These are phyloP conservation scores for Fusarium musae DNA, from an alignment of 2,329 filamentous ascomycete genomes.

Conservation along the genomic window DNA sequence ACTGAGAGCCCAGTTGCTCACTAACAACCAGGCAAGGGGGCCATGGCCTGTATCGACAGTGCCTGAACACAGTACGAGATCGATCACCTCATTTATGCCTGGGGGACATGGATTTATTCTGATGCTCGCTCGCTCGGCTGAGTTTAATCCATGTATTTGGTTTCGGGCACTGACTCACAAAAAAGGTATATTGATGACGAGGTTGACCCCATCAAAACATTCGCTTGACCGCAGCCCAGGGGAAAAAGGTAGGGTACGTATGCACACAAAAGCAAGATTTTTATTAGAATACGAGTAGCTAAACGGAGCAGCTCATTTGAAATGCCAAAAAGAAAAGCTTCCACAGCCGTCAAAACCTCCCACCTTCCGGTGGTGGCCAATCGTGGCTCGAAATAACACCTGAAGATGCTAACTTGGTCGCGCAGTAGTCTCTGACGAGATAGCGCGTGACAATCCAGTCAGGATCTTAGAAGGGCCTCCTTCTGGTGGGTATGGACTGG, in stretches of 20 bases:
- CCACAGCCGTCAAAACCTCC: conserved; percentile 20
- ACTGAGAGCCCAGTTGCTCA: conserved; percentile 15
- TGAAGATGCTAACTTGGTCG: conserved; percentile 36
- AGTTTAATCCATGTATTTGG: conserved; percentile 28
- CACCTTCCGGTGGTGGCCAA: conserved; percentile 26
- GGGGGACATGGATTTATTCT: conserved; percentile 28
- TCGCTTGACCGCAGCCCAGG: conserved; percentile 12
- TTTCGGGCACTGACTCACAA: conserved; percentile 31
- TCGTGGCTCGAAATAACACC: conserved; percentile 27
- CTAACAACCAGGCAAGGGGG: conserved; percentile 29
- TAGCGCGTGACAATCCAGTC: conserved; percentile 42
- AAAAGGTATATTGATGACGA: conserved; percentile 32
- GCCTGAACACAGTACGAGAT: conserved; percentile 39
- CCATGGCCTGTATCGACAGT: conserved; percentile 24
- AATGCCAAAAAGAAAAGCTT: not conserved
- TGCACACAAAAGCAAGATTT: conserved; percentile 9
- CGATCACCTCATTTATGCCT: conserved; percentile 36
- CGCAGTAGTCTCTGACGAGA: conserved; percentile 39
- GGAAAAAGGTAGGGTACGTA: conserved; percentile 17
- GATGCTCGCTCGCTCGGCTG: conserved; percentile 26
- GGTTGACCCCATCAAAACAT: conserved; percentile 24
- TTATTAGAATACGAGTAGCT: not conserved
- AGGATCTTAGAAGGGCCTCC: conserved; percentile 33
- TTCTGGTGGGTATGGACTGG: conserved; percentile 29
- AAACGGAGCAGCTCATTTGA: not conserved